A percentile compares a stretch with the other conserved stretches of the same genome.
These are phyloP conservation scores for Sistotremastrum suecicum DNA, from an alignment of 768 basidiomycete species.

Conservation along the genomic window DNA sequence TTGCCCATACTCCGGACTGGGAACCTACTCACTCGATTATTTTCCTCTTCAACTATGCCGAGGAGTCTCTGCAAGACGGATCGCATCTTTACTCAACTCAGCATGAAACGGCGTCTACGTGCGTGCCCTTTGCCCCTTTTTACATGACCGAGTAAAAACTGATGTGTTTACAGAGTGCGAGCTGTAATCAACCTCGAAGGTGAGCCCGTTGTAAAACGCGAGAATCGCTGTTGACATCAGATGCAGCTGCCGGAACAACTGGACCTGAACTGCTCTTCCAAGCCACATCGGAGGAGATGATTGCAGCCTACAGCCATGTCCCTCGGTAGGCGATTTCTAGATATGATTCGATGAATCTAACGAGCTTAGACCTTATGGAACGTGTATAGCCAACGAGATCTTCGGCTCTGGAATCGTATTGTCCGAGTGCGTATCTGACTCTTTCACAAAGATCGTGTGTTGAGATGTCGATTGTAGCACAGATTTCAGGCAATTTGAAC, in stretches of 20 bases:
- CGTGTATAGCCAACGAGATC: conserved; percentile 80
- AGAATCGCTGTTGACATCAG: not conserved
- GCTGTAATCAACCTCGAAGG: conserved; percentile 88
- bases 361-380: conserved; percentile 59
- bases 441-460: not conserved
- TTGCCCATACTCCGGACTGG: conserved; percentile 51
- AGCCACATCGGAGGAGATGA: conserved; percentile 92
- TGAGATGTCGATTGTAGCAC: conserved; percentile 37
- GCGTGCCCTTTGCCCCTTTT: conserved; percentile 13
- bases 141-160: not conserved
- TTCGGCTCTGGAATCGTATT: conserved; percentile 85
- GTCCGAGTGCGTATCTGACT: conserved; percentile 52
- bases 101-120: conserved; percentile 62
- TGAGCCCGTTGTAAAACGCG: conserved; percentile 13
- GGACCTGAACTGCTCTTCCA: conserved; percentile 91
- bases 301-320: conserved; percentile 74
- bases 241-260: conserved; percentile 65
- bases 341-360: not conserved
- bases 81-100: conserved; percentile 91
- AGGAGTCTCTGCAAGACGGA: conserved; percentile 90
- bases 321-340: conserved; percentile 37
- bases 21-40: conserved; percentile 65
- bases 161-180: conserved; percentile 38
- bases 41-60: conserved; percentile 89
- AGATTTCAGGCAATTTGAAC: conserved; percentile 88